Conservation (phyloP, 176 grass and related monocot species). For the Carex cristatella region DNA sequence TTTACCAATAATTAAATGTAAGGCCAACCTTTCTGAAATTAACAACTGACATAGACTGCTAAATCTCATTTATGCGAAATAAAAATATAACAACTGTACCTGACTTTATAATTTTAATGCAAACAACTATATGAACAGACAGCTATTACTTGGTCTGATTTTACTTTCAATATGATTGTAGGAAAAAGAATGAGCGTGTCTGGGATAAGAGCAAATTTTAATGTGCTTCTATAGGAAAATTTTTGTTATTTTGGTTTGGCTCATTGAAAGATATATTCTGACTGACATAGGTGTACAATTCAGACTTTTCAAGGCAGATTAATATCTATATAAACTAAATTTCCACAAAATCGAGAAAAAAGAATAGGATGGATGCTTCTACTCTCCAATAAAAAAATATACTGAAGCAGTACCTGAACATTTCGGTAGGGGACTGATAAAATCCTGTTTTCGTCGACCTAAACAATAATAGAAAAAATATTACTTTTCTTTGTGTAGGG, state of each 20-base stretch:
- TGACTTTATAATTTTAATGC: neutral
- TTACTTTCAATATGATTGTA: neutral
- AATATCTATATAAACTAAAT: no score
- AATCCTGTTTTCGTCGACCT: slow-evolving; percentile 90
- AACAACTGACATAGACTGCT: neutral
- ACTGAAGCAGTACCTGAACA: slow-evolving; percentile 55
- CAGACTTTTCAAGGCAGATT: no score
- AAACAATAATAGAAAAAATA: slow-evolving; percentile 19
- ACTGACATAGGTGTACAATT: no score
- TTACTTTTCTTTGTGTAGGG: slow-evolving; percentile 28
- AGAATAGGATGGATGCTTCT: neutral
- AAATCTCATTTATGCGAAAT: neutral
- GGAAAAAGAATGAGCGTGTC: neutral
- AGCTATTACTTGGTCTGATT: neutral
- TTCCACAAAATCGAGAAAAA: no score
- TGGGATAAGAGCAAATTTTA: neutral
- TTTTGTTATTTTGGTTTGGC: no score
- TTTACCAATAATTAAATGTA: slow-evolving; percentile 3
- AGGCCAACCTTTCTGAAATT: slow-evolving; percentile 1
- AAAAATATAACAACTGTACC: neutral
- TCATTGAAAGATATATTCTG: no score
- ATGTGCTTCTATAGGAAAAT: no score
- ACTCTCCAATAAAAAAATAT: neutral
- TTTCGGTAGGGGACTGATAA: slow-evolving; percentile 63
- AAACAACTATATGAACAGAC: slow-evolving; percentile 1